Evolutionary conservation across 805 yeast species (phyloP).

Genomic region (Kazachstania psychrophila): DNA sequence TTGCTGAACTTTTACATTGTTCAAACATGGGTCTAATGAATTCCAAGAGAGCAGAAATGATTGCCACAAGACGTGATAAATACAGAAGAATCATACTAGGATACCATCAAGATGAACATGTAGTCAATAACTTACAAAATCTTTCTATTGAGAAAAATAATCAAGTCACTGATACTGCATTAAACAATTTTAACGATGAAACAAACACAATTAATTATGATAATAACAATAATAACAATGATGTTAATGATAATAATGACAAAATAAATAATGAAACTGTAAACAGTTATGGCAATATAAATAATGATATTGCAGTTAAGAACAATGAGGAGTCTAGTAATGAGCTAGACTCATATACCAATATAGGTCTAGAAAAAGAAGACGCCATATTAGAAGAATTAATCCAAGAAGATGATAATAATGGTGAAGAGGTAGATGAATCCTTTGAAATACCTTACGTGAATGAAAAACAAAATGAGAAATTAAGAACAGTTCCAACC

Average conservation of each 20-base stretch:
- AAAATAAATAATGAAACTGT: conserved; percentile 7
- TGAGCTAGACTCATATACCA: conserved; percentile 15
- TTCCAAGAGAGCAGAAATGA: conserved; percentile 59
- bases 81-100: conserved; percentile 34
- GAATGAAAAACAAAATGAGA: conserved; percentile 30
- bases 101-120: neutral
- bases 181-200: neutral
- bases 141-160: neutral
- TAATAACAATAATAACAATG: neutral
- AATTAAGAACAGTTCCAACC: conserved; percentile 49
- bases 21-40: conserved; percentile 89
- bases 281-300: conserved; percentile 18
- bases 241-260: conserved; percentile 1
- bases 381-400: no score
- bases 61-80: conserved; percentile 59
- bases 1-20: conserved; percentile 90
- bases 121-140: neutral
- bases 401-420: conserved; percentile 27
- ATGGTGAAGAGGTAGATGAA: conserved; percentile 26
- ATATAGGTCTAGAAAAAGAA: conserved; percentile 44
- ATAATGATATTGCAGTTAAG: neutral
- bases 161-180: no score
- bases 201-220: conserved; percentile 1
- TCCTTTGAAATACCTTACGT: conserved; percentile 29
- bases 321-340: conserved; percentile 17